Evolutionary conservation across 2,329 filamentous ascomycete genomes (phyloP).

Genomic region (Aspergillus pseudonomiae): DNA sequence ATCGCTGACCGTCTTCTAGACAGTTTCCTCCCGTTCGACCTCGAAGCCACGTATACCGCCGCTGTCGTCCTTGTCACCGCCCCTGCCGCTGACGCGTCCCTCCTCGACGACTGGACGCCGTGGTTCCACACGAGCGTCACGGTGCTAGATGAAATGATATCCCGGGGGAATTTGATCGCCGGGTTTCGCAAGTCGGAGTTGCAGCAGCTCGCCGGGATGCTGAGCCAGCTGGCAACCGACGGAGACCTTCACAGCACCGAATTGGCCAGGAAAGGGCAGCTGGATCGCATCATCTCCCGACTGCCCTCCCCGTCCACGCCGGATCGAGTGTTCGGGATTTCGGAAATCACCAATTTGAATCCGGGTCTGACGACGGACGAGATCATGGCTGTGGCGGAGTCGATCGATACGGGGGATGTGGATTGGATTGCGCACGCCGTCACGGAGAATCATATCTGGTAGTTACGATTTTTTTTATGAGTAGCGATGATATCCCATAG

Average conservation of each 20-base stretch:
- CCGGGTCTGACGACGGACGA: conserved; percentile 50
- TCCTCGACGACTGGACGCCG: conserved; percentile 37
- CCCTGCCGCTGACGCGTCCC: conserved; percentile 38
- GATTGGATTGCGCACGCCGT: conserved; percentile 54
- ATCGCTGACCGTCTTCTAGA: conserved; percentile 34
- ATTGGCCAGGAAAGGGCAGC: neutral
- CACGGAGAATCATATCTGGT: conserved; percentile 50
- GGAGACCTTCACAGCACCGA: neutral
- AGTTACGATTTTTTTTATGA: neutral
- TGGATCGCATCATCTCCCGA: neutral
- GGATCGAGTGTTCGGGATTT: conserved; percentile 7
- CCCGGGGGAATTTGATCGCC: conserved; percentile 52
- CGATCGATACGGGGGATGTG: conserved; percentile 49
- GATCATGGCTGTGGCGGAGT: conserved; percentile 53
- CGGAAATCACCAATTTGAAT: conserved; percentile 25
- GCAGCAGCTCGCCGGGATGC: conserved; percentile 43
- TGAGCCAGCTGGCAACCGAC: conserved; percentile 27
- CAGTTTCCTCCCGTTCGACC: conserved; percentile 53
- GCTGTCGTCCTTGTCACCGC: conserved; percentile 48
- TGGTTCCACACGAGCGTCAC: conserved; percentile 49
- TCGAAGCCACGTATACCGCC: conserved; percentile 50
- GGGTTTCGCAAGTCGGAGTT: conserved; percentile 50
- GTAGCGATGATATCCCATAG: neutral
- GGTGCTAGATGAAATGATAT: conserved; percentile 53
- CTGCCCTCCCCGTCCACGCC: conserved; percentile 7